These are phyloP conservation scores for Mycena venus DNA, from an alignment of 768 basidiomycete species.

Conservation along the genomic window DNA sequence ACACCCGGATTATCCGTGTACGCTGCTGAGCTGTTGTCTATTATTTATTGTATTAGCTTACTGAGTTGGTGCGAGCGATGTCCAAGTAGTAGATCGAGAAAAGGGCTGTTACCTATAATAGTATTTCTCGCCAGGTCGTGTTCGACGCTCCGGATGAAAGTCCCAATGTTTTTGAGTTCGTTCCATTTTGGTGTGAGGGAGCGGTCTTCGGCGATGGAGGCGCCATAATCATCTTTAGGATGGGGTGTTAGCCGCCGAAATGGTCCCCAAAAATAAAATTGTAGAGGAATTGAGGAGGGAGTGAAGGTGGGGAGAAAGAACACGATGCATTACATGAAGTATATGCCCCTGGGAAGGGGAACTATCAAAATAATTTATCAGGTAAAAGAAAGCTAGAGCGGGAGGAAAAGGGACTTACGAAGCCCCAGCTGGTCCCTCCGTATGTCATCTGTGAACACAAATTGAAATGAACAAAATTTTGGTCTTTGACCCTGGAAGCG, in stretches of 20 bases:
- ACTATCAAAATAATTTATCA: slow-evolving; percentile 11
- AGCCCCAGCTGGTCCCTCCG: slow-evolving; percentile 29
- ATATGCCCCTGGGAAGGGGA: slow-evolving; percentile 19
- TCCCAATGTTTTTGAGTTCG: slow-evolving; percentile 27
- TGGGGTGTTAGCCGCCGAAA: not conserved
- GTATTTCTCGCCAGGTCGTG: slow-evolving; percentile 20
- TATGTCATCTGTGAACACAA: slow-evolving; percentile 14
- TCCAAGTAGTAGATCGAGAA: not conserved
- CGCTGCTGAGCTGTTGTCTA: slow-evolving; percentile 16
- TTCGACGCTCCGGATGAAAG: slow-evolving; percentile 25
- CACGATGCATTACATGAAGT: slow-evolving; percentile 18
- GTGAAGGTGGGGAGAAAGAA: not conserved
- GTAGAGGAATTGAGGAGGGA: not conserved
- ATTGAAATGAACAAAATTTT: not conserved
- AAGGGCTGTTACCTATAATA: slow-evolving; percentile 7
- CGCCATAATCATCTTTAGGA: slow-evolving; percentile 25
- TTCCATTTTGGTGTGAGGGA: slow-evolving; percentile 25
- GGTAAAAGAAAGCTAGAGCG: not conserved
- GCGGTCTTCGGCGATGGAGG: slow-evolving; percentile 25
- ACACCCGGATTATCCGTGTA: slow-evolving; percentile 23
- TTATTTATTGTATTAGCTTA: not conserved
- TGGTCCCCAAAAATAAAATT: not conserved
- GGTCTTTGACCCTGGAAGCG: not conserved
- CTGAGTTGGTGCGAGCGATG: not conserved
- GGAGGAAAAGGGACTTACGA: slow-evolving; percentile 1